These are phyloP conservation scores for Didymella glomerata DNA, from an alignment of 2,329 filamentous ascomycete species.

Conservation along the genomic window DNA sequence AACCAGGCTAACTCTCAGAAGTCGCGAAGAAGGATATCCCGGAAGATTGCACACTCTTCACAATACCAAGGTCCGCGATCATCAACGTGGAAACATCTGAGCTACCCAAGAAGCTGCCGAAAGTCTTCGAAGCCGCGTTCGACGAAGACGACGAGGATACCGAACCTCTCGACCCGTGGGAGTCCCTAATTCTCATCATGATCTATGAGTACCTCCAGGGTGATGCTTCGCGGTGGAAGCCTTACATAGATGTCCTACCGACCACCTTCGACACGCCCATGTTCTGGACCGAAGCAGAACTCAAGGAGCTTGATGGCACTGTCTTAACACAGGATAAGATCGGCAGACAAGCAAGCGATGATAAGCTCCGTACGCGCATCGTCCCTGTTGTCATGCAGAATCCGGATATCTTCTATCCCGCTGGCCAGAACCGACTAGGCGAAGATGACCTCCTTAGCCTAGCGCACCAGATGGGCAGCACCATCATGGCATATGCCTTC, in stretches of 20 bases:
- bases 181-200: slow-evolving; percentile 33
- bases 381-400: slow-evolving; percentile 28
- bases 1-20: background rate
- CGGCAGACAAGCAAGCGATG: slow-evolving; percentile 32
- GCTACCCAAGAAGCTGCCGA: slow-evolving; percentile 26
- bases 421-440: background rate
- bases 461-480: slow-evolving; percentile 36
- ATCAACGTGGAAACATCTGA: slow-evolving; percentile 34
- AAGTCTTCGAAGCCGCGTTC: slow-evolving; percentile 24
- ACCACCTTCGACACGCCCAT: slow-evolving; percentile 34
- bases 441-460: slow-evolving; percentile 30
- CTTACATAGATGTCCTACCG: slow-evolving; percentile 34
- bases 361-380: slow-evolving; percentile 28
- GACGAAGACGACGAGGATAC: slow-evolving; percentile 28
- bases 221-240: slow-evolving; percentile 33
- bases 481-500: slow-evolving; percentile 38
- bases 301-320: slow-evolving; percentile 33
- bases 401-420: slow-evolving; percentile 21
- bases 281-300: slow-evolving; percentile 31
- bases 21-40: slow-evolving; percentile 30
- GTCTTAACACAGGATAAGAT: slow-evolving; percentile 33
- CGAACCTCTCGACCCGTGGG: slow-evolving; percentile 33
- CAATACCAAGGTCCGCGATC: slow-evolving; percentile 33
- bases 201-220: slow-evolving; percentile 35
- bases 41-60: slow-evolving; percentile 31